A percentile compares a stretch with the other conserved stretches of the same genome.
Evolutionary conservation across 108 stramenopile genomes (phyloP).

Genomic region (Discostella pseudostelligera): DNA sequence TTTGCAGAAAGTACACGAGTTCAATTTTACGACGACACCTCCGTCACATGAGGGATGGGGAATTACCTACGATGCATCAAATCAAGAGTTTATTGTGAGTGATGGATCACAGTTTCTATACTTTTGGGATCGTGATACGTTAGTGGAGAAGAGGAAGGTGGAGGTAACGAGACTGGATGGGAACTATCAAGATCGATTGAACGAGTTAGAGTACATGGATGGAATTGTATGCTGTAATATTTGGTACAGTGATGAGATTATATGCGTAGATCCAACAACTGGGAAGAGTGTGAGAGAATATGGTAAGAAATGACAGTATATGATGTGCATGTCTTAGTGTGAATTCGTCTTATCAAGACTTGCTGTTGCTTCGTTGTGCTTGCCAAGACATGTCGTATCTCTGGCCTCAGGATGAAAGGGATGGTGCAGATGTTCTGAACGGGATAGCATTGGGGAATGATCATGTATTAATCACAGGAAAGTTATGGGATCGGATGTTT

Average conservation of each 20-base stretch:
- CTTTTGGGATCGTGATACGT: slow-evolving; percentile 71
- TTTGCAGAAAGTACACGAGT: slow-evolving; percentile 48
- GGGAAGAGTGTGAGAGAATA: slow-evolving; percentile 78
- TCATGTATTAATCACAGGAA: slow-evolving; percentile 70
- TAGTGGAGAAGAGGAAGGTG: slow-evolving; percentile 50
- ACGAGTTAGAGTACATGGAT: slow-evolving; percentile 80
- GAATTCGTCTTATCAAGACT: not conserved
- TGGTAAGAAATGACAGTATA: slow-evolving; percentile 43
- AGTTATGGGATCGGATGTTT: slow-evolving; percentile 75
- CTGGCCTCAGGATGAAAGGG: slow-evolving; percentile 53
- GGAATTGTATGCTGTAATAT: slow-evolving; percentile 82
- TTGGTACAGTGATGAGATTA: slow-evolving; percentile 74
- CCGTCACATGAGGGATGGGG: slow-evolving; percentile 77
- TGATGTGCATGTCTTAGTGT: not conserved
- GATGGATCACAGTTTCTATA: slow-evolving; percentile 71
- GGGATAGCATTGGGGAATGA: slow-evolving; percentile 78
- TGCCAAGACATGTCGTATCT: slow-evolving; percentile 60
- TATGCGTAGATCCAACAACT: slow-evolving; percentile 76
- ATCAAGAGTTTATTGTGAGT: slow-evolving; percentile 70
- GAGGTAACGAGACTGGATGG: slow-evolving; percentile 56
- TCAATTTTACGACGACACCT: slow-evolving; percentile 59
- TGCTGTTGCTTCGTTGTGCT: not conserved
- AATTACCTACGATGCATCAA: slow-evolving; percentile 63
- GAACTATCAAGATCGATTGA: slow-evolving; percentile 49
- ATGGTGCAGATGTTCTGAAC: slow-evolving; percentile 74